Evolutionary conservation across 106 monocot genomes (phyloP).

Genomic region (Allium fistulosum): DNA sequence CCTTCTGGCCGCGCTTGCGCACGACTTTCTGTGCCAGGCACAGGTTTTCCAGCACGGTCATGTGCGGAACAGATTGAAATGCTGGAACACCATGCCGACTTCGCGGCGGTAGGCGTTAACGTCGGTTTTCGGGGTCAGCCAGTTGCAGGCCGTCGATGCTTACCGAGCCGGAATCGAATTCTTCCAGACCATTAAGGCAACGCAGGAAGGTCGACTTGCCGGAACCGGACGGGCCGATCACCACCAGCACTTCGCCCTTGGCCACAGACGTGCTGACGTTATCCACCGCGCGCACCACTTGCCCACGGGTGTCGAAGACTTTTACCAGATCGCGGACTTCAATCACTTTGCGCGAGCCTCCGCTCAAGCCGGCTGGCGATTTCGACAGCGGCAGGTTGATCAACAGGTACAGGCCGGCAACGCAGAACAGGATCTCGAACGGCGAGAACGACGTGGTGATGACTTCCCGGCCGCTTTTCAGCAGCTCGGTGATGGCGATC

Average conservation of each 20-base stretch:
- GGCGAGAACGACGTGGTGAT: no score
- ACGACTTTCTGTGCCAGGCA: neutral
- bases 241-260: neutral
- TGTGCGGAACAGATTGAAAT: slow-evolving; percentile 1
- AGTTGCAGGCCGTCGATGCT: neutral
- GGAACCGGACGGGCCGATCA: neutral
- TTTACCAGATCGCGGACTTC: neutral
- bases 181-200: neutral
- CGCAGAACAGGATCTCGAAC: no score
- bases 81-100: neutral
- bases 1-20: neutral
- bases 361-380: no score
- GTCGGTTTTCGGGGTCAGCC: neutral
- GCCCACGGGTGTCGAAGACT: neutral
- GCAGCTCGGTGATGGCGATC: neutral
- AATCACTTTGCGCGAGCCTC: no score
- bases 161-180: neutral
- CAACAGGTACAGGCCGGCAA: no score
- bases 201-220: no score
- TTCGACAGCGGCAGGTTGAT: no score
- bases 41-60: neutral
- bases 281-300: neutral
- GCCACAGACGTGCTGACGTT: neutral
- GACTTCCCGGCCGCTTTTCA: no score
- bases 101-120: neutral